Base-by-base conservation (phyloP, 2,329 filamentous ascomycete species). In the Cercospora citrullina region DNA sequence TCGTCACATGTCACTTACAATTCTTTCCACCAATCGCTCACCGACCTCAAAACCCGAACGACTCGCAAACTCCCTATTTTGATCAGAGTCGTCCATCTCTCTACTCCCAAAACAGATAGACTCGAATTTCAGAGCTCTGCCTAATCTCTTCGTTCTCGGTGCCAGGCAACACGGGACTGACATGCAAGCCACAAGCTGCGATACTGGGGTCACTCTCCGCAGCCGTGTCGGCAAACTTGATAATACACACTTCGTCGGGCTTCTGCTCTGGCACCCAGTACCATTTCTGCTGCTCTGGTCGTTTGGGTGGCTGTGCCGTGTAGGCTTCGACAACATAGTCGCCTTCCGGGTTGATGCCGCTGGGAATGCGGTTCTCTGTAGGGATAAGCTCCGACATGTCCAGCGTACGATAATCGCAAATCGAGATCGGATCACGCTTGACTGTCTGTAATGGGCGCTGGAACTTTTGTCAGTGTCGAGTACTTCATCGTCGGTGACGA, bases 101-200 rank as follows among this genome's bases (percentile, higher is more conserved):
- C n/a, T 60, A 72, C 14, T 69, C 70, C 70, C 70, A 71, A 36
- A 72, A 71, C 8, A 65, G 36, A 61, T 71, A 71, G 2, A 72
- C 69, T 26, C 70, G 51, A 12, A 45, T 58, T 42, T 72, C 70
- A 5, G 66, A 64, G 42, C 70, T 72, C 63, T 71, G 45, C 31
- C 70, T 66, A 28, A 42, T 53, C 18, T 68, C 67, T 42, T 68
- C 65, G 4, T 64, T 58, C 31, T 67, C 70, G 8, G 63, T 67
- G 1, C 67, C 69, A 21, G 58, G 42, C 5, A 72, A 18, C 8
- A 69, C 58, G 2, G 70, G 70, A 48, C 69, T 69, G 36, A 59
- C 62, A 58, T 72, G 70, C 39, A 71, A 23, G 18, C 70, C 70
- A 14, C 65, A 66, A 8, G 58, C 67, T 4, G 69, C 67, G 30